Base-by-base conservation (phyloP, 1,284 basidiomycete species). In the Trichosporon faecale region DNA sequence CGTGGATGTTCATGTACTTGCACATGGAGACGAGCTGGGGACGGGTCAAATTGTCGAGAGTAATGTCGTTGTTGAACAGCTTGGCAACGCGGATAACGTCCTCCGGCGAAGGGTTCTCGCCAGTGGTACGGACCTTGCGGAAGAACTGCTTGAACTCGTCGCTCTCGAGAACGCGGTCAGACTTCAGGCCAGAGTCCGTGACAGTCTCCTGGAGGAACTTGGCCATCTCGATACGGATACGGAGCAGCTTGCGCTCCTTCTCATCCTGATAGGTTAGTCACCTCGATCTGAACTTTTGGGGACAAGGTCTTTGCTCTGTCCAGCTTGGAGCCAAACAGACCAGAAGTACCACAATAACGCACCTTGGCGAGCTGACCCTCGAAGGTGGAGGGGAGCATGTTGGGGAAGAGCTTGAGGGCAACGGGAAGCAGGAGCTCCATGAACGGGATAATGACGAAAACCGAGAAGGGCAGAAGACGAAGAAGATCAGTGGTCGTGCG, bases 101-200 rank as follows among this genome's bases (percentile, higher is more conserved):
- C 72, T 89, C 84, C 6, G 90, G 87, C 1, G 94, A 95, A 21
- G 96, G 96, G 1, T 90, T 88, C 86, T 98, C 96, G 70, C 96
- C 96, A 0, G 95, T 99, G 8, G 93, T 92, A 69, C 96, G 91
- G 72, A 98, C 92, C 86, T 99, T 99, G 80, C 94, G 90, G 91
- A 99, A 99, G 85, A 99, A 99, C 83, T 98, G 94, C 80, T 98
- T 98, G 88, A 99, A 99, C 68, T 95, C 94, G 73, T 98, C 94
- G 66, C 89, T 92, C 72, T 93, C 93, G 69, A 98, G 89, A 70
- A 99, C 95, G 21, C 90, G 89, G 79, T 96, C 95, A 7, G 93
- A 93, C 82, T 93, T 94, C 70, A 98, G 86, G 52, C 94, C 94
- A 16, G 93, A 94, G 84, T 98, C 96, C 64, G 92, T 90, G 69